Evolutionary conservation across 73 alveolate genomes (phyloP), one percentile per base, ranked within the genome.

Genomic region (Blepharisma stoltei): DNA sequence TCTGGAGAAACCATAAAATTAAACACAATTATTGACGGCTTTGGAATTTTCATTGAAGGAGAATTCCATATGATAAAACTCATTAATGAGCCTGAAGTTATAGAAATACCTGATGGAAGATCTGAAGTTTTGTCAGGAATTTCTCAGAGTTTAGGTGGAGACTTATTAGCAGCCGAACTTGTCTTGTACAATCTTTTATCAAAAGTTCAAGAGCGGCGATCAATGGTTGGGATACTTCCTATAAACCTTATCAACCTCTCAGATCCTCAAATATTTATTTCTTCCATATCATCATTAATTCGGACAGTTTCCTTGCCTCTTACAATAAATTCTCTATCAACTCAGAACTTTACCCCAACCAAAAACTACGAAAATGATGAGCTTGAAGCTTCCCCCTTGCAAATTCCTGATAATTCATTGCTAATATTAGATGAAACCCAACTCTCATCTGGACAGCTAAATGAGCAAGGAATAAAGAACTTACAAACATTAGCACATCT

Each of bases 311-410:
- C 18, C 37, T 9, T 60, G 11, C 48, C 14, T 14, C 46, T 60
- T 8, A 18, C 73, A 14, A 14, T 60, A 60, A 9, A 14, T 25
- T 18, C 46, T 38, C 45, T 60, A 25, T 14, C 14, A n/a, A 1
- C 48, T 4, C 45, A 14, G 2, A 38, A 60, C 46, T 60, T 60
- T 20, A 60, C 73, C 23, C 73, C 73, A 14, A 8, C 18, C 5
- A 60, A 60, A 60, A 25, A 60, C 45, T 38, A 8, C 23, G 73
- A 60, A 60, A 60, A n/a, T 18, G 73, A 60, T n/a, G 46, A 25
- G 38, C 46, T 60, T 9, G 14, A 14, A 9, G 47, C 38, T 0
- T 60, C 73, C 2, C 37, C 45, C 14, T 25, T 60, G 2, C 73
- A 60, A 25, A 14, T 60, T 2, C 73, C 73, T 1, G 23, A 25